Percentiles rank a stretch among this genome's conserved stretches.
These are phyloP conservation scores for Nicotiana attenuata DNA, from an alignment of 257 asterid species.

Conservation along the genomic window DNA sequence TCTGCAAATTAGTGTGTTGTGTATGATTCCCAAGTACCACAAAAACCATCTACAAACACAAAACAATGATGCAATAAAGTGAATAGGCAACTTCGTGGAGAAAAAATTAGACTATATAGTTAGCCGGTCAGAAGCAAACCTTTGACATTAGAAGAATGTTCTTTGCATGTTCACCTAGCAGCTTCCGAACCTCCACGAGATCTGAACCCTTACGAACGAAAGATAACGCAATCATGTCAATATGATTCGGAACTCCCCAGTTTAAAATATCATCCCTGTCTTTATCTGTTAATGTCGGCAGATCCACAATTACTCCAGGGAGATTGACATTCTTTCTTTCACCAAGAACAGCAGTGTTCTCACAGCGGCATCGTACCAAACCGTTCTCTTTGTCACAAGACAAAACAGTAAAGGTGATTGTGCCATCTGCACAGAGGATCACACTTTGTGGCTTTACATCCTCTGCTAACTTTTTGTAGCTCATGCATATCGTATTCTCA, in stretches of 20 bases:
- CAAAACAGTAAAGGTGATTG: slow-evolving; percentile 51
- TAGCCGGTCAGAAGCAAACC: slow-evolving; percentile 29
- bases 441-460: slow-evolving; percentile 51
- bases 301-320: slow-evolving; percentile 68
- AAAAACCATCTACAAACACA: neutral
- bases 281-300: slow-evolving; percentile 64
- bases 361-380: slow-evolving; percentile 51
- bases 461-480: slow-evolving; percentile 60
- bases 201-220: slow-evolving; percentile 78
- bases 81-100: neutral
- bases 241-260: slow-evolving; percentile 68
- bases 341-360: slow-evolving; percentile 62
- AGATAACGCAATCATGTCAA: slow-evolving; percentile 69
- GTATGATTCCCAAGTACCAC: neutral
- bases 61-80: neutral
- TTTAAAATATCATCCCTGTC: slow-evolving; percentile 66
- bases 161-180: slow-evolving; percentile 60
- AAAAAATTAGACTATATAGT: neutral
- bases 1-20: neutral
- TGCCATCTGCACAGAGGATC: slow-evolving; percentile 66
- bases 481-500: slow-evolving; percentile 56
- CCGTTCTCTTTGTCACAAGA: slow-evolving; percentile 49
- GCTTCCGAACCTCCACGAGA: slow-evolving; percentile 57
- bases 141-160: slow-evolving; percentile 70
- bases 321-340: slow-evolving; percentile 75